A percentile compares a stretch with the other conserved stretches of the same genome.
Evolutionary conservation across 148 eudicot species (phyloP).

Genomic region (Pharnaceum exiguum): DNA sequence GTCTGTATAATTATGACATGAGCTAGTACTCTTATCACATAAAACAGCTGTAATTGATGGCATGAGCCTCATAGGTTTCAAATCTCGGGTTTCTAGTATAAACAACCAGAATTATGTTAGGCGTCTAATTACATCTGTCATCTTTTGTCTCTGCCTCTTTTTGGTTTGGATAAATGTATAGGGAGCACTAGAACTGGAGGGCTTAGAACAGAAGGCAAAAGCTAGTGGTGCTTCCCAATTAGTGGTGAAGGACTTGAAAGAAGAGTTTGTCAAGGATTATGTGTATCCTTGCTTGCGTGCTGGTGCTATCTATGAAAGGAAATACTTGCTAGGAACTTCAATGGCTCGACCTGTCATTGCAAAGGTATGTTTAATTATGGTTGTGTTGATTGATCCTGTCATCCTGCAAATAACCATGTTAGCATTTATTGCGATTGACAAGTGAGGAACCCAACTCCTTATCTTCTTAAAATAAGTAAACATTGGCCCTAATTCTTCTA

Average conservation of each 20-base stretch:
- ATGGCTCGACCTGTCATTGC: slow-evolving; percentile 99
- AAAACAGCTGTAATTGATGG: too few species aligned
- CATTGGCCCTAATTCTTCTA: background rate
- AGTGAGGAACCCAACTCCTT: background rate
- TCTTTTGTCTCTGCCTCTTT: too few species aligned
- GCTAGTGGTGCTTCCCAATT: slow-evolving; percentile 97
- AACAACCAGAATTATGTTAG: too few species aligned
- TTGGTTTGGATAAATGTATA: slow-evolving; percentile 23
- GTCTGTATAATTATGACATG: too few species aligned
- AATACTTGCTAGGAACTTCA: slow-evolving; percentile 94
- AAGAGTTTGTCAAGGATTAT: slow-evolving; percentile 91
- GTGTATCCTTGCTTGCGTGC: slow-evolving; percentile 94
- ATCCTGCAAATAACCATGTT: too few species aligned
- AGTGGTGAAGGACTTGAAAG: slow-evolving; percentile 92
- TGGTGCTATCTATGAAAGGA: slow-evolving; percentile 93
- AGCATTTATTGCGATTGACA: background rate
- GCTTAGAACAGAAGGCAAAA: slow-evolving; percentile 89
- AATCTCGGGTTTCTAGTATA: too few species aligned
- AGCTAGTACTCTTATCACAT: too few species aligned
- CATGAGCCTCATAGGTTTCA: too few species aligned
- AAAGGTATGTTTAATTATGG: slow-evolving; percentile 45
- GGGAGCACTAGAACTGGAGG: slow-evolving; percentile 86
- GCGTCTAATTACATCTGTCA: too few species aligned
- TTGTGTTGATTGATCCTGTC: background rate
- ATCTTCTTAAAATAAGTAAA: too few species aligned